Conservation (phyloP, 1,284 basidiomycete genomes). For the Somion occarium region DNA sequence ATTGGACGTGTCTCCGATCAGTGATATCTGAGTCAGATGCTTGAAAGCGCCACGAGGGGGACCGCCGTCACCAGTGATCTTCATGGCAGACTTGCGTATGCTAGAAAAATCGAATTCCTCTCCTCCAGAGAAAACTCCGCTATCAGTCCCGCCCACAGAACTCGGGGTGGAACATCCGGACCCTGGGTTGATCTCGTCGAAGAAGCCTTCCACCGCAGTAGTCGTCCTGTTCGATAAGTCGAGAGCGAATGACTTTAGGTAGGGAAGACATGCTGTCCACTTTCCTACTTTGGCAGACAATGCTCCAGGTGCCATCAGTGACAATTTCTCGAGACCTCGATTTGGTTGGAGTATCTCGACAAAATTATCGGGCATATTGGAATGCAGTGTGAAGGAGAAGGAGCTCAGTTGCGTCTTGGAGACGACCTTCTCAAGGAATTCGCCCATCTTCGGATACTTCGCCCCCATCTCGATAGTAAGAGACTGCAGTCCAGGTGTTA, state of each 20-base stretch:
- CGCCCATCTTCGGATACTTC: conserved; percentile 50
- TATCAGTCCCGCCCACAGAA: conserved; percentile 61
- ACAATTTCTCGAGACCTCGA: conserved; percentile 52
- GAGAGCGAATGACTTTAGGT: conserved; percentile 57
- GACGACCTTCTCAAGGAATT: conserved; percentile 59
- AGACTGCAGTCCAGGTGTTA: conserved; percentile 53
- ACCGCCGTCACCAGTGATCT: conserved; percentile 50
- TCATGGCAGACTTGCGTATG: conserved; percentile 59
- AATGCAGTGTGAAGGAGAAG: conserved; percentile 64
- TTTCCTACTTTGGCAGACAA: conserved; percentile 61
- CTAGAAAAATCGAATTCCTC: conserved; percentile 70
- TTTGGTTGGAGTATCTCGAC: conserved; percentile 58
- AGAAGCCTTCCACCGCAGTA: conserved; percentile 71
- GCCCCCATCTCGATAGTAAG: conserved; percentile 59
- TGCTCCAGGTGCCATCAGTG: conserved; percentile 66
- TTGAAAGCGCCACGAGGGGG: conserved; percentile 43
- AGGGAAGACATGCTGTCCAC: conserved; percentile 58
- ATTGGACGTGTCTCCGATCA: conserved; percentile 64
- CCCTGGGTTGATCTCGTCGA: conserved; percentile 56
- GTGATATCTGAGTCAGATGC: conserved; percentile 51
- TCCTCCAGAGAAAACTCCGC: conserved; percentile 68
- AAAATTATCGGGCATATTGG: conserved; percentile 63
- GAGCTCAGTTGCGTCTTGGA: conserved; percentile 54
- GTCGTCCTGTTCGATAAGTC: conserved; percentile 64
- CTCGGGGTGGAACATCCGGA: conserved; percentile 67